These are phyloP conservation scores for Akanthomyces lecanii DNA, from an alignment of 2,329 filamentous ascomycete genomes.

Conservation along the genomic window DNA sequence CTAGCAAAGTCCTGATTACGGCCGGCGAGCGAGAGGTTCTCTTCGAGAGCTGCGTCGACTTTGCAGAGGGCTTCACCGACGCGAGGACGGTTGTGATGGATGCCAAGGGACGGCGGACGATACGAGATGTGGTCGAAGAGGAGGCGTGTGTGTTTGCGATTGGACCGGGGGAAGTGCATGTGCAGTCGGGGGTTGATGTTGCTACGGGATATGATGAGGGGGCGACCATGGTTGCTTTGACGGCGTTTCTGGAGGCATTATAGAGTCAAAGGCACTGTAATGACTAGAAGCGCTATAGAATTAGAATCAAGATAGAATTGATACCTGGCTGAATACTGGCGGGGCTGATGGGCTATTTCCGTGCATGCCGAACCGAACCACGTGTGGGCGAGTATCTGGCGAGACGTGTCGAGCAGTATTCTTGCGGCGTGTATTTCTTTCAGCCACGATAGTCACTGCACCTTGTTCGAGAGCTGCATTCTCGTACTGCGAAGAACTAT, in stretches of 20 bases:
- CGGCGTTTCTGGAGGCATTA: neutral
- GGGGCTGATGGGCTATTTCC: too few relatives aligned
- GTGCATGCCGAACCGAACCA: too few relatives aligned
- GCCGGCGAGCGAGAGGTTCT: neutral
- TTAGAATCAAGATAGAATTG: too few relatives aligned
- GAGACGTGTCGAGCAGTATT: too few relatives aligned
- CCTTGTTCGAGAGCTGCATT: too few relatives aligned
- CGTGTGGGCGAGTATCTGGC: too few relatives aligned
- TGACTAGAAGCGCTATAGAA: too few relatives aligned
- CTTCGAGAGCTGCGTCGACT: neutral
- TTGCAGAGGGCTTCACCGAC: neutral
- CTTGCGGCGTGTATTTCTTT: too few relatives aligned
- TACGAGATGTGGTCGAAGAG: slow-evolving; percentile 3
- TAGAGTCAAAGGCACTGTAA: too few relatives aligned
- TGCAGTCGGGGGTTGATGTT: slow-evolving; percentile 14
- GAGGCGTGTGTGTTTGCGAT: neutral
- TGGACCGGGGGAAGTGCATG: slow-evolving; percentile 14
- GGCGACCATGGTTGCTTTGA: neutral
- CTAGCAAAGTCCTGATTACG: neutral
- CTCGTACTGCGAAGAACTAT: too few relatives aligned
- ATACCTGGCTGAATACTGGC: too few relatives aligned
- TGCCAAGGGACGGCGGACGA: neutral
- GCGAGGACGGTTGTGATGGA: neutral
- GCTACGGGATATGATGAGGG: slow-evolving; percentile 8
- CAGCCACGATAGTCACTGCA: too few relatives aligned